Evolutionary conservation across 2,329 filamentous ascomycete species (phyloP), one percentile per base, ranked within the genome.

Genomic region (Cladosporium sp.): DNA sequence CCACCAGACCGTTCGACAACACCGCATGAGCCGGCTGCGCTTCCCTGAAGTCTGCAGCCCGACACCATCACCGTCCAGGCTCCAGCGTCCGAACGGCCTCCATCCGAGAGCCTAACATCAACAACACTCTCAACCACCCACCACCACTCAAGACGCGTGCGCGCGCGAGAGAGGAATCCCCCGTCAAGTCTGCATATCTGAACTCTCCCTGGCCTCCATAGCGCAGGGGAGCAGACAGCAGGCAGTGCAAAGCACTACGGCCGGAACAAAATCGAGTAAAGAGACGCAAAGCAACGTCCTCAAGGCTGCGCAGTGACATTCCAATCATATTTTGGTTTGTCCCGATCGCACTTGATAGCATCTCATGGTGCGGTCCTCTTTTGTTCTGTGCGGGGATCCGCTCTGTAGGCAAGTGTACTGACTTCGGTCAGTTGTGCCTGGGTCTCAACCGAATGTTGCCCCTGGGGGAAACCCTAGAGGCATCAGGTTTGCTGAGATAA

Each of bases 131-230:
- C n/a, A 24, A 47, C 41, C 41, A 3, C 24, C 41, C n/a, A 47
- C 41, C n/a, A 47, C 41, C 41, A 47, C 41, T 11, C 3, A 47
- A 47, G 41, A 4, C 41, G 41, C 41, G 41, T 47, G n/a, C n/a
- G 41, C 41, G 59, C 59, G 59, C 47, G 21, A 28, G 32, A 32
- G 36, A 18, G 11, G 30, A 52, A 54, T 28, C 59, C 21, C 47
- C 59, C 36, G 47, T 32, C 59, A 26, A 62, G 59, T 54, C 47
- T 38, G 59, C 59, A 62, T 52, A 62, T 52, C 59, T 54, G 59
- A 41, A 38, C 59, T 18, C 12, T 30, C 34, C 11, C 26, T 26
- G 8, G 30, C 30, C 47, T 54, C 47, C 30, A 52, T 18, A 34
- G 30, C 32, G 21, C 30, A 18, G 10, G 47, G 18, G 32, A 38